Evolutionary conservation across 2,329 filamentous ascomycete genomes (phyloP).

Genomic region (Microcyclosporella mali): DNA sequence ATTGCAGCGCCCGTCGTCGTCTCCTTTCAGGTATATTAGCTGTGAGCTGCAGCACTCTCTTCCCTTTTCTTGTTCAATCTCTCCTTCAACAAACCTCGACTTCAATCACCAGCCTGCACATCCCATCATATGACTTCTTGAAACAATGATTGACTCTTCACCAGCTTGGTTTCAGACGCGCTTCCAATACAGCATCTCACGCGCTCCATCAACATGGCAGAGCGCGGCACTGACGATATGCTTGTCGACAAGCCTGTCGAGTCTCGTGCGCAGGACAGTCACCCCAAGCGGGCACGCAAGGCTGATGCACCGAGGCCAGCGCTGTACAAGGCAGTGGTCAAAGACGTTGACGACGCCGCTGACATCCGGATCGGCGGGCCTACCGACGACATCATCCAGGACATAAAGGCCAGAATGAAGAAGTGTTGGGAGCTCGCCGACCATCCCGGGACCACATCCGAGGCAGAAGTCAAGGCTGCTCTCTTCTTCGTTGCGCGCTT

Average conservation of each 20-base stretch:
- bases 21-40: no score
- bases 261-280: background rate
- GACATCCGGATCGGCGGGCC: background rate
- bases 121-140: no score
- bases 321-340: background rate
- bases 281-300: background rate
- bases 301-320: background rate
- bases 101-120: no score
- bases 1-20: no score
- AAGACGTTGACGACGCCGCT: background rate
- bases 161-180: no score
- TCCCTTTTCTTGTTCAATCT: no score
- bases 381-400: conserved; percentile 5
- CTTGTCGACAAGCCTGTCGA: background rate
- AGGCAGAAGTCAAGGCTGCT: conserved; percentile 9
- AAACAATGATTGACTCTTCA: no score
- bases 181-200: background rate
- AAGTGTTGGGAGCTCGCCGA: conserved; percentile 11
- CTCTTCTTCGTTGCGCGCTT: conserved; percentile 8
- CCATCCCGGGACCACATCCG: conserved; percentile 2
- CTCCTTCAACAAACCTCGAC: no score
- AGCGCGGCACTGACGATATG: no score
- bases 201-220: background rate
- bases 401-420: conserved; percentile 9
- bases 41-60: no score